Base-by-base conservation (phyloP, 179 eudicot species). In the Spergularia azorica region DNA sequence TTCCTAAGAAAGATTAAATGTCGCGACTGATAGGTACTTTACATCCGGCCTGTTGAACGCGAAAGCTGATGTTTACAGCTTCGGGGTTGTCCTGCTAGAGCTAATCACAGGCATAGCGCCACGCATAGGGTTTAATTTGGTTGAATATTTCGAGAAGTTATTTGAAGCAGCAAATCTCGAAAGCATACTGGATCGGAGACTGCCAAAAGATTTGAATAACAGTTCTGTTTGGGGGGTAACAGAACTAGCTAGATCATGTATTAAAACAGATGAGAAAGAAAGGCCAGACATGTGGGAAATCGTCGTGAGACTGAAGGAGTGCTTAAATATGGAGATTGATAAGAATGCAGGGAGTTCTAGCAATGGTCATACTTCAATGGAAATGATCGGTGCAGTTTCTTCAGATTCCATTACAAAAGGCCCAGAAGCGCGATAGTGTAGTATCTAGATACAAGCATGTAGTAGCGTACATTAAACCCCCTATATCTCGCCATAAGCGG, bases 1-100 rank as follows among this genome's bases (percentile, higher is more conserved):
- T n/a, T n/a, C n/a, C n/a, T n/a, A n/a, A n/a, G n/a, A n/a, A n/a
- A n/a, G n/a, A n/a, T n/a, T n/a, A n/a, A n/a, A n/a, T n/a, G n/a
- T n/a, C n/a, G n/a, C n/a, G n/a, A n/a, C n/a, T n/a, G n/a, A n/a
- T 17, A 76, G 74, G 79, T 76, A 76, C 74, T 10, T 8, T 55
- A 2, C 43, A n/a, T 64, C 71, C 8, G 78, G 71, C 59, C 61
- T 58, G 10, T 54, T 75, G 71, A 75, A 17, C 38, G 71, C 52
- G 71, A 75, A 64, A 75, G 70, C 63, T 7, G 78, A 75, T 11
- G 63, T 65, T 17, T 75, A 54, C 71, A 75, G 78, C 63, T 75
- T 75, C 8, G 78, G 78, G 32, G 71, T 75, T 36, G 79, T 68
- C 26, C 18, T 76, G 20, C 67, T 76, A 2, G 74, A 68, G 59